Evolutionary conservation across 805 yeast species (phyloP).

Genomic region (Candida morakotiae): DNA sequence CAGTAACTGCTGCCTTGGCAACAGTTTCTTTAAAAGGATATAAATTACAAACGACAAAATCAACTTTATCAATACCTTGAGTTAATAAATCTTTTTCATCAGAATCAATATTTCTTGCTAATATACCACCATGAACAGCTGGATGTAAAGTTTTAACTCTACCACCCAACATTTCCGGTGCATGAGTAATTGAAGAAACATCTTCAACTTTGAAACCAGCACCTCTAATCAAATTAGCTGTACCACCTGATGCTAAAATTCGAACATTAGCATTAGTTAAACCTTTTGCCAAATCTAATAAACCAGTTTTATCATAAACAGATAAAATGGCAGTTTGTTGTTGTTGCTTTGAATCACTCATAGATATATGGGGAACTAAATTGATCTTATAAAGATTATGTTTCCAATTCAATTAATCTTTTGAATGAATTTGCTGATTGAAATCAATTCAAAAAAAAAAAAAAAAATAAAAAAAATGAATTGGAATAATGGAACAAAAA

Average conservation of each 20-base stretch:
- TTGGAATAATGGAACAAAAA: no score
- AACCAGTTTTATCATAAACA: constrained; percentile 96
- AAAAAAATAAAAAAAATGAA: no score
- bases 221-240: constrained; percentile 89
- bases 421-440: no score
- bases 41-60: constrained; percentile 94
- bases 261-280: constrained; percentile 84
- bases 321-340: constrained; percentile 90
- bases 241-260: constrained; percentile 95
- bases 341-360: constrained; percentile 29
- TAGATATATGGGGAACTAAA: no score
- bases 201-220: constrained; percentile 98
- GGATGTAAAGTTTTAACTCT: constrained; percentile 98
- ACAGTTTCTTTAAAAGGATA: constrained; percentile 98
- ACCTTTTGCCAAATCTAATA: constrained; percentile 94
- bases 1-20: constrained; percentile 90
- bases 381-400: no score
- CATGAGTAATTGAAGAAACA: constrained; percentile 91
- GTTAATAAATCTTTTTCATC: constrained; percentile 85
- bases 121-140: constrained; percentile 96
- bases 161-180: constrained; percentile 99
- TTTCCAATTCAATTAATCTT: no score
- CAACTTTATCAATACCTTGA: constrained; percentile 94
- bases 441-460: no score
- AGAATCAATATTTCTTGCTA: constrained; percentile 87